These are phyloP conservation scores for Oehlia diaphana DNA, from an alignment of 192 early-diverging fungal genomes.

Conservation along the genomic window DNA sequence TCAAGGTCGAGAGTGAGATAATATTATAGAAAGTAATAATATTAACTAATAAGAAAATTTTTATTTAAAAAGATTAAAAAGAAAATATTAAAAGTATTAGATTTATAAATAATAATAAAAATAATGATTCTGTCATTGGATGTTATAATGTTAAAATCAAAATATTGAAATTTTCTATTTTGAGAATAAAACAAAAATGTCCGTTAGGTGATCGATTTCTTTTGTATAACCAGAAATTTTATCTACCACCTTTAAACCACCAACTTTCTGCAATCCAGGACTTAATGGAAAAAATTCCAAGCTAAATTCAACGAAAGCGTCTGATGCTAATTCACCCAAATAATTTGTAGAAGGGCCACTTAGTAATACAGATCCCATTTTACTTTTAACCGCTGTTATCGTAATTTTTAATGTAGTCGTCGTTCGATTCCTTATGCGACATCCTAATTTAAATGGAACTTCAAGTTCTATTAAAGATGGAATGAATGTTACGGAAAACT, in stretches of 20 bases:
- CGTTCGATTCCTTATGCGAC: slow-evolving; percentile 56
- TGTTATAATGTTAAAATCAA: background rate
- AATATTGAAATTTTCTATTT: background rate
- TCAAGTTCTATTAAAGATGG: slow-evolving; percentile 54
- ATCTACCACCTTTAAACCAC: slow-evolving; percentile 76
- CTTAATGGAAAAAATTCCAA: slow-evolving; percentile 82
- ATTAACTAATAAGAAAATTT: too few species aligned
- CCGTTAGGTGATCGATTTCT: slow-evolving; percentile 78
- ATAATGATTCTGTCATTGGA: background rate
- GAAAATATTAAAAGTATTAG: too few species aligned
- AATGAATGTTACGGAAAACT: slow-evolving; percentile 55
- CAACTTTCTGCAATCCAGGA: slow-evolving; percentile 83
- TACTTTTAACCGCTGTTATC: slow-evolving; percentile 67
- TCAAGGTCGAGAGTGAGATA: slow-evolving; percentile 17
- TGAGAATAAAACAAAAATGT: slow-evolving; percentile 58
- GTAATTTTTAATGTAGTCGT: slow-evolving; percentile 56
- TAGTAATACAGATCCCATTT: slow-evolving; percentile 75
- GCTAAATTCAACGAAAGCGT: slow-evolving; percentile 59
- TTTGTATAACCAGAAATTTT: slow-evolving; percentile 67
- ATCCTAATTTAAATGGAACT: slow-evolving; percentile 61
- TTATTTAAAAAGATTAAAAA: too few species aligned
- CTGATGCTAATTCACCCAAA: slow-evolving; percentile 64
- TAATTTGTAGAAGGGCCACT: slow-evolving; percentile 56
- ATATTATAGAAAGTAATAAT: background rate
- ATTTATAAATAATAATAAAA: background rate